These are phyloP conservation scores for Aciculoconidium aculeatum DNA, from an alignment of 805 yeast species.

Conservation along the genomic window DNA sequence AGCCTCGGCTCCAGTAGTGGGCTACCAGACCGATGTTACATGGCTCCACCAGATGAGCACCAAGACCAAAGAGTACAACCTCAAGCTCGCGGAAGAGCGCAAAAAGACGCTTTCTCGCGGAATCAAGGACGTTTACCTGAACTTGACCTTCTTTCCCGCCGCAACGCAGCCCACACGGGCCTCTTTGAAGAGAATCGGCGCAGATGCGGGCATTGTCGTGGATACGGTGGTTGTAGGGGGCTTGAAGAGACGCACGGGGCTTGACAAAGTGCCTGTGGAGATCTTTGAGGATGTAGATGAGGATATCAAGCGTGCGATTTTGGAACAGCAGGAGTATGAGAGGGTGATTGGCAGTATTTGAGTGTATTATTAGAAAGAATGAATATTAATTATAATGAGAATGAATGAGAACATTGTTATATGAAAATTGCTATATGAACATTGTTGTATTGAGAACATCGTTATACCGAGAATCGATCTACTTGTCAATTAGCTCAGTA, in stretches of 20 bases:
- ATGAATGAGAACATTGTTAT: too few species aligned
- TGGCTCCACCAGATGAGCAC: slow-evolving; percentile 84
- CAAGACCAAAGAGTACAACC: slow-evolving; percentile 71
- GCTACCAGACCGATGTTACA: slow-evolving; percentile 53
- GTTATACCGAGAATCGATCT: too few species aligned
- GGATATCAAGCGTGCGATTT: slow-evolving; percentile 53
- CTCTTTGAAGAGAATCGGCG: slow-evolving; percentile 20
- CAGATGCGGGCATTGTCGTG: slow-evolving; percentile 28
- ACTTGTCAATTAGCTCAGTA: too few species aligned
- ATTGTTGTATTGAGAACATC: too few species aligned
- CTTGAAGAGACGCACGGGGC: slow-evolving; percentile 55
- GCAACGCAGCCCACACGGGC: slow-evolving; percentile 65
- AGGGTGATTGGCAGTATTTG: slow-evolving; percentile 12
- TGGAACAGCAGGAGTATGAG: slow-evolving; percentile 55
- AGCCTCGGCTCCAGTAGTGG: slow-evolving; percentile 34
- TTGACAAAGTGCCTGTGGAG: slow-evolving; percentile 51
- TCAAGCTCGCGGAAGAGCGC: slow-evolving; percentile 51
- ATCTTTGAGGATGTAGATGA: slow-evolving; percentile 52
- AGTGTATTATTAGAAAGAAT: too few species aligned
- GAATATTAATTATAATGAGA: background rate
- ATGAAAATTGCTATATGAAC: too few species aligned
- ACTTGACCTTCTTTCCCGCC: slow-evolving; percentile 67
- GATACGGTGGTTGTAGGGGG: slow-evolving; percentile 41
- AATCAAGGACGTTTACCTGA: slow-evolving; percentile 76
- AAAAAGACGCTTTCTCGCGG: slow-evolving; percentile 54